These are phyloP conservation scores for Jamesozyma rosinii DNA, from an alignment of 805 yeast species.

Conservation along the genomic window DNA sequence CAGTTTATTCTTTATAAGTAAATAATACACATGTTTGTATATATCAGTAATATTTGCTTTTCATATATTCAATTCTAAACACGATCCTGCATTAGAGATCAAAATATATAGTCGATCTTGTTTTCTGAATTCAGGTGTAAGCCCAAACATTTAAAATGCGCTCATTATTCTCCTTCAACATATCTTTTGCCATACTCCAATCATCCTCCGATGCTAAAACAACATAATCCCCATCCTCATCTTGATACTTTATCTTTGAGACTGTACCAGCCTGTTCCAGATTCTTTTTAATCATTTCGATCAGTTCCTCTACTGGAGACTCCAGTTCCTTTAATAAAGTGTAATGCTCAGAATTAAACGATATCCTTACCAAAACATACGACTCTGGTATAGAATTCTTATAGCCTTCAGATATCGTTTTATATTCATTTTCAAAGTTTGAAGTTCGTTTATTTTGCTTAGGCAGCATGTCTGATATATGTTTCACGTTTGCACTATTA, in stretches of 20 bases:
- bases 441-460: conserved; percentile 10
- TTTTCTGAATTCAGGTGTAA: conserved; percentile 6
- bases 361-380: conserved; percentile 33
- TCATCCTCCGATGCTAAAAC: conserved; percentile 80
- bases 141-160: conserved; percentile 39
- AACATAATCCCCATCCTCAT: conserved; percentile 93
- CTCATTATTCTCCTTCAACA: conserved; percentile 44
- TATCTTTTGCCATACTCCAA: conserved; percentile 75
- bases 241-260: conserved; percentile 64
- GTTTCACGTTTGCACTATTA: conserved; percentile 18
- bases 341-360: conserved; percentile 44
- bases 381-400: conserved; percentile 33
- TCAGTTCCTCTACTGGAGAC: conserved; percentile 43
- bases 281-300: conserved; percentile 50
- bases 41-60: too few relatives aligned
- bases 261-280: conserved; percentile 44
- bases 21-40: background rate
- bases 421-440: conserved; percentile 27
- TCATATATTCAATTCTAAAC: too few relatives aligned
- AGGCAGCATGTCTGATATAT: conserved; percentile 25
- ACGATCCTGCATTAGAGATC: background rate
- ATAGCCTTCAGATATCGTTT: conserved; percentile 35
- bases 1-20: background rate
- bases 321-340: conserved; percentile 53
- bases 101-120: background rate